Base-by-base conservation (phyloP, 2,329 filamentous ascomycete genomes). In the Mycosphaerella arachidis region DNA sequence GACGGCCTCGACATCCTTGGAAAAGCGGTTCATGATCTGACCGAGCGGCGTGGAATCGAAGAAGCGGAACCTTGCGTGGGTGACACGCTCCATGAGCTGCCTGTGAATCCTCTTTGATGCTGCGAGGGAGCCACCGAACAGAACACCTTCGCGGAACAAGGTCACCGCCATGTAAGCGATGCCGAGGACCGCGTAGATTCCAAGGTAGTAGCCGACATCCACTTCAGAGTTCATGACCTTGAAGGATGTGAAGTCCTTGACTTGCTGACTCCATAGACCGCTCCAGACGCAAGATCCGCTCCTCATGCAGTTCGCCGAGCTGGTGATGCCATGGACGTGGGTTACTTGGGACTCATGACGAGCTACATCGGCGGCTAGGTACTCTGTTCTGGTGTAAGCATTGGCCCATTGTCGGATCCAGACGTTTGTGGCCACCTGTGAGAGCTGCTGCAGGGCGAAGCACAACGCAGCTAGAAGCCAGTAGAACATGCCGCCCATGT, bases 401-500 rank as follows among this genome's bases (percentile, higher is more conserved):
- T 97, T 96, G 16, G 93, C 89, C 94, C 94, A 99, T 73, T 93
- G 82, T 67, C 91, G 85, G 69, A 99, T 96, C 94, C 94, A 99
- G 54, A 97, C 77, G 69, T 94, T 97, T 37, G 92, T 95, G 0
- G 89, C 91, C 2, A 97, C 88, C 27, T 89, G 89, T 4, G 89
- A 89, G 35, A 96, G 74, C 73, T 99, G 94, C 72, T 97, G 92
- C 48, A 88, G 78, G 30, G 82, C 82, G 71, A 99, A 97, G 40
- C 92, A 87, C 4, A 86, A 66, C 13, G 86, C 76, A 20, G 92
- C 89, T 37, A 90, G 78, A 52, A 88, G 74, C 94, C 94, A 99
- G 78, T 96, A 99, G 82, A 91, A 92, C 91, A 92, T 96, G 4
- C 88, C 83, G n/a, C 94, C 94, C 94, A 99, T 99, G 64, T 92